Evolutionary conservation across 352 stramenopile genomes (phyloP).

Genomic region (Globisporangium apiculatum): DNA sequence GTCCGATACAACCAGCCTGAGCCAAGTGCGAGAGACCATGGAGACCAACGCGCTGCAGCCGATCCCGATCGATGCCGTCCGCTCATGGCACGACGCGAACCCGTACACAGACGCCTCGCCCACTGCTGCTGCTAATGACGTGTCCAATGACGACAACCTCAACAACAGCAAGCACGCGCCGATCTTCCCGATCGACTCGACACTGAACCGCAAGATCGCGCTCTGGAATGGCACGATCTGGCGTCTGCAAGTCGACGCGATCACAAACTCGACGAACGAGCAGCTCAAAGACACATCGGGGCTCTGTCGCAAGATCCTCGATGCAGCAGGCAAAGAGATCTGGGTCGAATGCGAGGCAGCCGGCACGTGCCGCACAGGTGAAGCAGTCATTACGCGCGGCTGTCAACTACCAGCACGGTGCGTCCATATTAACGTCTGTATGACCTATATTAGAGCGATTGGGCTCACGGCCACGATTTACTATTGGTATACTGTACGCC

Average conservation of each 20-base stretch:
- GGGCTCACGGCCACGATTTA: no score
- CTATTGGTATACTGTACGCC: no score
- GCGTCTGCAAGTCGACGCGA: constrained; percentile 51
- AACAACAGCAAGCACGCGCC: constrained; percentile 3
- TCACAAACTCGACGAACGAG: constrained; percentile 81
- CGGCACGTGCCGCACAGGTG: constrained; percentile 66
- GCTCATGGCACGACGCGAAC: constrained; percentile 8
- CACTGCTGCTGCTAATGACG: no score
- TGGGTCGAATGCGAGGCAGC: constrained; percentile 57
- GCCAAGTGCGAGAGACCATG: neutral
- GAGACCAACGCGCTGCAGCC: neutral
- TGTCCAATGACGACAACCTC: no score
- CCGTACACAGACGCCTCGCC: neutral
- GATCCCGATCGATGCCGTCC: constrained; percentile 2
- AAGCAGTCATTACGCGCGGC: constrained; percentile 75
- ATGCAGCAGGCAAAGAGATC: constrained; percentile 66
- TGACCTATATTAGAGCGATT: no score
- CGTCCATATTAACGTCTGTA: constrained; percentile 7
- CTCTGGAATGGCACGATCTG: constrained; percentile 54
- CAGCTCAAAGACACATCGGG: constrained; percentile 53
- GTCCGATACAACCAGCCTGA: no score
- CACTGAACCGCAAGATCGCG: constrained; percentile 43
- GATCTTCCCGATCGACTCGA: constrained; percentile 16
- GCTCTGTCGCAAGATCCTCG: constrained; percentile 53
- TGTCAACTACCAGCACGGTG: constrained; percentile 62